Percentiles rank a stretch among this genome's conserved stretches.
Evolutionary conservation across 768 basidiomycete species (phyloP).

Genomic region (Termitomyces bulborhizus): DNA sequence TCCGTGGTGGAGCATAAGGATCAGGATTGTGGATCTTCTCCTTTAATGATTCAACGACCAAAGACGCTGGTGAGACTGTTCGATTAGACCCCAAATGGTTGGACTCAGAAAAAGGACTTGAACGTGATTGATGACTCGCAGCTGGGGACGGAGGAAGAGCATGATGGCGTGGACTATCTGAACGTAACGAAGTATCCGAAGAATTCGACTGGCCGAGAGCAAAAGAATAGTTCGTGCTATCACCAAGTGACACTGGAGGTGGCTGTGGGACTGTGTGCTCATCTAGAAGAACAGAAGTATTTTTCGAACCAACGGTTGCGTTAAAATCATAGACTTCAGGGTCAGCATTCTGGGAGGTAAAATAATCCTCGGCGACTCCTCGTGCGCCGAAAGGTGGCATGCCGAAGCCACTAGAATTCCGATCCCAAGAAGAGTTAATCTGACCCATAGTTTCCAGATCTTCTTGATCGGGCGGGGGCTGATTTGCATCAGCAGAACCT

Average conservation of each 20-base stretch:
- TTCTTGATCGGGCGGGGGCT: background rate
- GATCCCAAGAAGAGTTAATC: background rate
- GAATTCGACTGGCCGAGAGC: background rate
- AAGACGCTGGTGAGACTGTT: conserved; percentile 8
- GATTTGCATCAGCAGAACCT: background rate
- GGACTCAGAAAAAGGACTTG: conserved; percentile 6
- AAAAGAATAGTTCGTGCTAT: background rate
- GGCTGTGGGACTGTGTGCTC: background rate
- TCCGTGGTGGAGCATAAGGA: conserved; percentile 1
- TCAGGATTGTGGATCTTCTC: conserved; percentile 1
- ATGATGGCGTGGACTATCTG: conserved; percentile 8
- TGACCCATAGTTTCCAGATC: background rate
- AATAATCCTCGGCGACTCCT: background rate
- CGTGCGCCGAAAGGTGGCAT: background rate
- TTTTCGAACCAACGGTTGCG: background rate
- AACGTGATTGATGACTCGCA: background rate
- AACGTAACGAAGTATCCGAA: background rate
- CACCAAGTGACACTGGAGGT: background rate
- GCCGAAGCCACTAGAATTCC: background rate
- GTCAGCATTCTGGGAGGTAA: background rate
- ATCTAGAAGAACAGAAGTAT: background rate
- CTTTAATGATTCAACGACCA: background rate
- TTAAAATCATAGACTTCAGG: background rate
- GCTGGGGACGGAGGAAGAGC: conserved; percentile 14
- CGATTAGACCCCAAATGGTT: background rate